Evolutionary conservation across 495 filamentous ascomycete species (phyloP).

Genomic region (Hypoxylon cercidicola): DNA sequence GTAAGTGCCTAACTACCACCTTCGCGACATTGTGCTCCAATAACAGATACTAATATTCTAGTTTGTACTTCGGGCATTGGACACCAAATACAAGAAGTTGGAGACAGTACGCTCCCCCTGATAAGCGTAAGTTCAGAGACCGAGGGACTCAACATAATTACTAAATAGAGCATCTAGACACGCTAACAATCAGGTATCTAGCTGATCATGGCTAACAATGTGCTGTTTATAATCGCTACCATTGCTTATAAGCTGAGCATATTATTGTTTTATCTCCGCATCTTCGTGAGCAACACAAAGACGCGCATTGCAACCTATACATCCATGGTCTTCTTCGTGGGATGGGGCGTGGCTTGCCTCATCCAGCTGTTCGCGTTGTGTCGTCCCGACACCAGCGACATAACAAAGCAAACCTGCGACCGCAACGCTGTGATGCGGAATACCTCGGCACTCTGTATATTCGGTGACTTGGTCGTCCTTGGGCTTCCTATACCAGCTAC

Average conservation of each 20-base stretch:
- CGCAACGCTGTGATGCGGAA: constrained; percentile 1
- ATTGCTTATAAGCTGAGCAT: constrained; percentile 13
- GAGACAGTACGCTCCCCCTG: not conserved
- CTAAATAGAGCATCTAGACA: not conserved
- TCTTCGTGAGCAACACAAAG: not conserved
- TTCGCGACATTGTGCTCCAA: not conserved
- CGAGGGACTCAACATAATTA: not conserved
- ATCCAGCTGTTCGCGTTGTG: constrained; percentile 9
- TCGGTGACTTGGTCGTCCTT: constrained; percentile 49
- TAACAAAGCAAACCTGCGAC: not conserved
- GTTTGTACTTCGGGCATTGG: constrained; percentile 17
- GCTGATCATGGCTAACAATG: constrained; percentile 8
- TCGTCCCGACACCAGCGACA: not conserved
- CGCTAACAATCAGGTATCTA: not conserved
- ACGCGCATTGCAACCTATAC: not conserved
- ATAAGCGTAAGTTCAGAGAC: not conserved
- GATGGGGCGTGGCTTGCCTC: constrained; percentile 2
- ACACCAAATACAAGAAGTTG: not conserved
- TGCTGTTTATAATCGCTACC: not conserved
- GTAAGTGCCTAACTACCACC: constrained; percentile 1
- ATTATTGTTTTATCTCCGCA: constrained; percentile 15
- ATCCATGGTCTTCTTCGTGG: constrained; percentile 2
- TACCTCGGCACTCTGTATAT: constrained; percentile 17
- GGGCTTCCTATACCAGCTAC: constrained; percentile 48
- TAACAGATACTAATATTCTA: not conserved